Evolutionary conservation across 1,139 yeast genomes (phyloP), one percentile per base, ranked within the genome.

Genomic region (Blastobotrys arbuscula): DNA sequence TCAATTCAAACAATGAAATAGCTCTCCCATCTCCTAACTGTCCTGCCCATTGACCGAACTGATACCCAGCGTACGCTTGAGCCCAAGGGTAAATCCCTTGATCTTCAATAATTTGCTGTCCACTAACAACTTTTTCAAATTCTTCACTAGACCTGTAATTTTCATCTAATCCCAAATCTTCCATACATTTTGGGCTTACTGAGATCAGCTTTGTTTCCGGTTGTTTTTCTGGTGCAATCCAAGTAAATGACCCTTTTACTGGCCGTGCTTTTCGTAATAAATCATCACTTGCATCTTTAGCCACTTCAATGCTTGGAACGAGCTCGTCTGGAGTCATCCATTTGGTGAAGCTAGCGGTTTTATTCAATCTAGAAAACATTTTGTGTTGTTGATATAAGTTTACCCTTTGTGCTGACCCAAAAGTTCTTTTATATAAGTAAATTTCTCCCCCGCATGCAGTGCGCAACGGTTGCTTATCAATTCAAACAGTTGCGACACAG

Each of bases 1-100:
- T 73, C 0, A 84, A 68, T 55, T 86, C 94, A 67, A 90, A 89
- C 44, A 92, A 69, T 60, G 84, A 87, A 8, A 82, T 76, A 2
- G 89, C 97, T 53, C 98, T 72, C 0, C 98, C 98, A 64, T 92
- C 98, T 3, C 98, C 98, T 55, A 92, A 70, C 65, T 92, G 98
- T 1, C 97, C 97, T 0, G 97, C 97, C 79, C 92, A 92, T 57
- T 78, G 81, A 2, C 98, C 97, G 71, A 92, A 92, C 63, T 92
- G 98, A 75, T 85, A 88, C 1, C 98, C 98, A 1, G 97, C 96
- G 65, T 92, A 92, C 0, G 94, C 87, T 64, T 84, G 90, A 7
- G 96, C 79, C 67, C 85, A 90, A 0, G 97, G 97, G 58, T 79
- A 79, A 0, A 85, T 77, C n/a, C 68, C 70, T 5, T 3, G 5